Evolutionary conservation across 352 stramenopile species (phyloP), one percentile per base, ranked within the genome.

Genomic region (Phytopythium cucurbitacearum): DNA sequence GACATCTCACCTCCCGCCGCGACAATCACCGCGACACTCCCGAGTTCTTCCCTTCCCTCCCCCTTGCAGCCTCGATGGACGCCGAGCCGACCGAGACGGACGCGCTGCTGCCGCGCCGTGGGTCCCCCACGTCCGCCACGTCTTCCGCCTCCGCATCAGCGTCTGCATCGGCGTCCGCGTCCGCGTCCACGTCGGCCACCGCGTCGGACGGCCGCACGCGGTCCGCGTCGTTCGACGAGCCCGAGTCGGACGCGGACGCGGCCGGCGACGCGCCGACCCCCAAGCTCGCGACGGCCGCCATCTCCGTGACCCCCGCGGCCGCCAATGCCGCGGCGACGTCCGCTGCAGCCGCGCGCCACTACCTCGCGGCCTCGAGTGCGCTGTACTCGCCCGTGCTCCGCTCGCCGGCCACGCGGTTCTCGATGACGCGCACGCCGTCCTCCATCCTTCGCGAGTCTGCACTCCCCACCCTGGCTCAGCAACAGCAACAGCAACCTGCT

Each of bases 71-170:
- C 21, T 43, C 13, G 5, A 45, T 45, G 40, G 40, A 45, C 40
- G 40, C 39, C 21, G 62, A 78, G 40, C 37, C 67, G 3, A 70
- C 53, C 35, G 71, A 83, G 62, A 80, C 69, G 41, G 64, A 81
- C 53, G 67, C 75, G 41, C 60, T 83, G 57, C 59, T 82, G 48
- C 40, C 51, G 32, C 21, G 21, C 21, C 21, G 21, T 2, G 21
- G 21, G 21, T 28, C 21, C 21, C 49, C 48, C 12, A 53, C 65
- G 5, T 54, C 47, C 11, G 28, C 52, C 16, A 44, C 16, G 35
- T 59, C 59, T 11, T 21, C 53, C 21, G 61, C 55, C 5, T 65
- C 56, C 0, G 56, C 41, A 28, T 28, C 21, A 28, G 21, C 21
- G 21, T 28, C 21, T 28, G 21, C 21, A 28, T 28, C 21, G 21